phyloP scores from a whole-genome alignment of 257 asterid genomes.

The Datura wrightii region DNA sequence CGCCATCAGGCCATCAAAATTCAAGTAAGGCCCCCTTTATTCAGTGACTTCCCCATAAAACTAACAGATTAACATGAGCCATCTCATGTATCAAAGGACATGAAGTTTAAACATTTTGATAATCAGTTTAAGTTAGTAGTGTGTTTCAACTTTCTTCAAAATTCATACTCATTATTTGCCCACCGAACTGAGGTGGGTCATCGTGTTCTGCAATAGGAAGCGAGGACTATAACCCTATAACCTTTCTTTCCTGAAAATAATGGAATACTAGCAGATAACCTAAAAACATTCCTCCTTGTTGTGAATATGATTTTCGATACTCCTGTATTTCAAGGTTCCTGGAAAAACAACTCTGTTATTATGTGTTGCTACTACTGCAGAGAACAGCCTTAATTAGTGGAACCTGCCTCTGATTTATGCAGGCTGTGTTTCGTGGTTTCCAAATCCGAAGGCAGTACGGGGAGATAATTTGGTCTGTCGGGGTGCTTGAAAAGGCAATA shows the following conservation, averaged over 20 bases:
- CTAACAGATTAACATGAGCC: neutral
- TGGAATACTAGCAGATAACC: neutral
- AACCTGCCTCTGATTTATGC: conserved; percentile 36
- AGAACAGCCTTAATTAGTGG: neutral
- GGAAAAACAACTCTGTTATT: neutral
- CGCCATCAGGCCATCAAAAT: conserved; percentile 83
- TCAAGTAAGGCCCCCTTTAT: conserved; percentile 58
- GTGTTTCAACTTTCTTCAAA: neutral
- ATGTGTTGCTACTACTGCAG: neutral
- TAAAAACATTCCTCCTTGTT: neutral
- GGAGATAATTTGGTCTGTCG: conserved; percentile 87
- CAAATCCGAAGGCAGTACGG: conserved; percentile 82
- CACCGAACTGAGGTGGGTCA: neutral
- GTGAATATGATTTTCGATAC: neutral
- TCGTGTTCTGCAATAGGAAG: neutral
- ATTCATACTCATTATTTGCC: neutral
- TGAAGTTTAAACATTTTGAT: neutral
- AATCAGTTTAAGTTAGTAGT: neutral
- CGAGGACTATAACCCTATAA: neutral
- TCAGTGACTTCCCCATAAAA: neutral
- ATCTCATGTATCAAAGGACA: neutral
- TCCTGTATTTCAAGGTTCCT: neutral
- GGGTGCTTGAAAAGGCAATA: conserved; percentile 87
- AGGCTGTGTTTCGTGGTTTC: conserved; percentile 85
- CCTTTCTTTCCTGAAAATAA: neutral